Base-by-base conservation (phyloP, 1,284 basidiomycete species). In the Coriolopsis trogii region DNA sequence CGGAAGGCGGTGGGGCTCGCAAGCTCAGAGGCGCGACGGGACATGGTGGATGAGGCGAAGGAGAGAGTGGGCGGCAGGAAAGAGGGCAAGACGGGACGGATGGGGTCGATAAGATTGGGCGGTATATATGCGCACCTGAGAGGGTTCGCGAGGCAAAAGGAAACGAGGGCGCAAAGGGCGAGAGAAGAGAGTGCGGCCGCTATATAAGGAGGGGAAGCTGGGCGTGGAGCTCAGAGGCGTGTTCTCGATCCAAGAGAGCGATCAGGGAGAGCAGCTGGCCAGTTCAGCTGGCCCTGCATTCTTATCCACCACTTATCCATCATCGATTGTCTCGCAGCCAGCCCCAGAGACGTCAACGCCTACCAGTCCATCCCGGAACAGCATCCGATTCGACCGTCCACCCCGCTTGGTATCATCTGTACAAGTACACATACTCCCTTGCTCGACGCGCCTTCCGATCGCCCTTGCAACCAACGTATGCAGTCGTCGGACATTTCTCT, bases 31-130 rank as follows among this genome's bases (percentile, higher is more conserved):
- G 56, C 46, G 40, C 51, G 53, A 46, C 49, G 55, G 34, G 53
- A 52, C 45, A 55, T 60, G 51, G 57, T 51, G 46, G 53, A 45
- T 24, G 44, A 24, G 23, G 47, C 24, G 23, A 31, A 46, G 33
- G 38, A 34, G 33, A 9, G 33, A 34, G 23, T 33, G 43, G 36
- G 46, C 30, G 25, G 24, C 26, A 40, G 39, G 40, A 40, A 16
- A 30, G 36, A 33, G 37, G 38, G 45, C 48, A 12, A 33, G 21
- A 33, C 31, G 46, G 36, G 23, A 25, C 38, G 4, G 46, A 37
- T 20, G 72, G n/a, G n/a, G n/a, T n/a, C n/a, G n/a, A 65, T 66
- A 70, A 56, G 59, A 51, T 47, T 57, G 47, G 42, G 33, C 34
- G 41, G 28, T 51, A 46, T 55, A 55, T 41, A 48, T 55, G 42